Base-by-base conservation (phyloP, 176 grass and related monocot species). In the Hsuehochloa calcarea region DNA sequence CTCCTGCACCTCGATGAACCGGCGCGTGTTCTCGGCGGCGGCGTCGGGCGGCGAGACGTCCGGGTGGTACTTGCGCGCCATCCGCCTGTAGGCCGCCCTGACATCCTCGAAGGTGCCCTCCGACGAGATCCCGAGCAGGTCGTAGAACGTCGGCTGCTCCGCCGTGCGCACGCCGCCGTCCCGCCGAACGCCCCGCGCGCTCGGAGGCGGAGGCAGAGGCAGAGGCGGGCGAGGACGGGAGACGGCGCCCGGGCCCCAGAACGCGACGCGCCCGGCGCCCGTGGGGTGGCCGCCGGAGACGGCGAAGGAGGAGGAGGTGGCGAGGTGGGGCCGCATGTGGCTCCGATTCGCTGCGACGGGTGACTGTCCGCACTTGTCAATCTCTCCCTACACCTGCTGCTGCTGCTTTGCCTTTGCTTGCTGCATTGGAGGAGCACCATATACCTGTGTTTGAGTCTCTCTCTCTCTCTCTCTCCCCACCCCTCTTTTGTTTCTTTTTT, bases 51-150 rank as follows among this genome's bases (percentile, higher is more conserved):
- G 90, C 60, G 92, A 92, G 34, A 97, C 92, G 88, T 97, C 94
- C 70, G 94, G 94, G 81, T 97, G 94, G 87, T 97, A 97, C 92
- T 86, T 90, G 58, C 70, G 85, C 34, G 94, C 94, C 86, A 97
- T 82, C 65, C 87, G 80, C 72, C 91, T 77, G 88, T 97, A 97
- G 10, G 94, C 94, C 61, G 82, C 88, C 22, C 92, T 89, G 74
- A 97, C 81, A 44, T 97, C 94, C 4, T 89, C 92, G 74, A 90
- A 70, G 85, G 60, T 92, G 35, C 77, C 94, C 34, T 88, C 85
- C 37, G 84, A 11, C 52, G 92, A 86, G 43, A 97, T 86, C 74
- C 86, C 92, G 5, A 97, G 88, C 23, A 97, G 76, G 4, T 97
- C 92, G 65, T 97, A 97, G 88, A 97, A 92, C 72, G 87, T 97